Evolutionary conservation across 129 eudicot genomes (phyloP).

Genomic region (Lactuca saligna): DNA sequence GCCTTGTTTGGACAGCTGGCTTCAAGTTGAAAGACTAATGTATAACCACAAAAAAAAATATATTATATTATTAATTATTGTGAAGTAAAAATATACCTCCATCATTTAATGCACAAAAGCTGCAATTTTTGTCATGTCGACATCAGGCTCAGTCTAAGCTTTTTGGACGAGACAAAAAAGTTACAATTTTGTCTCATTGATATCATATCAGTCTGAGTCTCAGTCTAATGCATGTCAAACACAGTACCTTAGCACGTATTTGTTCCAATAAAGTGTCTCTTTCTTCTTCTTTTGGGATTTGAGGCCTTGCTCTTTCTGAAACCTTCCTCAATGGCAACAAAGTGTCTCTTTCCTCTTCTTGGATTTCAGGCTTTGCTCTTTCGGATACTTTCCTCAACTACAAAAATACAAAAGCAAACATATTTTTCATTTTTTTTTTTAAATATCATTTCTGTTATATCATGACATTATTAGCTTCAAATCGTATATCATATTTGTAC

Average conservation of each 20-base stretch:
- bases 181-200: too few relatives aligned
- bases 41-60: conserved; percentile 5
- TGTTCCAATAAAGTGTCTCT: conserved; percentile 75
- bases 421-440: background rate
- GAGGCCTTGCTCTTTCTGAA: conserved; percentile 50
- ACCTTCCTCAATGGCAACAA: conserved; percentile 77
- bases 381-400: background rate
- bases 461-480: background rate
- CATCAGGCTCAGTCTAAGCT: too few relatives aligned
- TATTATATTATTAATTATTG: conserved; percentile 21
- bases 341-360: background rate
- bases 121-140: too few relatives aligned
- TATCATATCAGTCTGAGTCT: background rate
- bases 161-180: too few relatives aligned
- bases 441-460: background rate
- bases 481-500: conserved; percentile 24
- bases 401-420: background rate
- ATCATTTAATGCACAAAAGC: background rate
- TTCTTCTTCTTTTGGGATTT: conserved; percentile 61
- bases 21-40: conserved; percentile 78
- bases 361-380: background rate
- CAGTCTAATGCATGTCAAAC: background rate
- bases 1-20: conserved; percentile 66
- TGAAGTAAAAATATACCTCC: background rate
- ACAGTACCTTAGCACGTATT: conserved; percentile 67